phyloP scores from a whole-genome alignment of 768 basidiomycete species.

The Trametes meyenii region DNA sequence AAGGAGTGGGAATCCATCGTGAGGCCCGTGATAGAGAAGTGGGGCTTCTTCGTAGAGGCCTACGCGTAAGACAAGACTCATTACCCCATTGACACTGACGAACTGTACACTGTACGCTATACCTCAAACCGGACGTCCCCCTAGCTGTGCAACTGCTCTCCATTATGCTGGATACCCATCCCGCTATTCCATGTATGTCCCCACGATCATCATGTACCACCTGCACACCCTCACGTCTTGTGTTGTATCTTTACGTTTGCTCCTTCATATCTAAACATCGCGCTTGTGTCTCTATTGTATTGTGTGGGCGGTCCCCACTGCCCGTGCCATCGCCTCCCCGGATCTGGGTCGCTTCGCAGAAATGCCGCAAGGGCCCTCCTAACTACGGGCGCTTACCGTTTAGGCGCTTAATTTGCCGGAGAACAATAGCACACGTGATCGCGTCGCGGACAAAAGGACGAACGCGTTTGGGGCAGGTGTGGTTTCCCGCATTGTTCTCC shows the following conservation, averaged over 20 bases:
- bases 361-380: background rate
- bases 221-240: background rate
- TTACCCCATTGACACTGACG: background rate
- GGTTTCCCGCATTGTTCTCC: conserved; percentile 13
- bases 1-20: conserved; percentile 78
- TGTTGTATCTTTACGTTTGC: background rate
- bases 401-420: background rate
- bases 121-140: background rate
- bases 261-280: background rate
- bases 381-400: background rate
- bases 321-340: background rate
- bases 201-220: background rate
- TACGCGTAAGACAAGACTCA: conserved; percentile 22
- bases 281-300: background rate
- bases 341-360: too few relatives aligned
- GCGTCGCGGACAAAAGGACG: conserved; percentile 18
- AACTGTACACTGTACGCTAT: conserved; percentile 1
- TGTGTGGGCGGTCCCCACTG: background rate
- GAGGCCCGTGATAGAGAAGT: conserved; percentile 74
- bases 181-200: background rate
- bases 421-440: conserved; percentile 26
- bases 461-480: conserved; percentile 6
- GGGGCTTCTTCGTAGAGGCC: conserved; percentile 64
- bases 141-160: conserved; percentile 1
- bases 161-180: background rate